Base-by-base conservation (phyloP, 768 basidiomycete species). In the Lyophyllum shimeji region DNA sequence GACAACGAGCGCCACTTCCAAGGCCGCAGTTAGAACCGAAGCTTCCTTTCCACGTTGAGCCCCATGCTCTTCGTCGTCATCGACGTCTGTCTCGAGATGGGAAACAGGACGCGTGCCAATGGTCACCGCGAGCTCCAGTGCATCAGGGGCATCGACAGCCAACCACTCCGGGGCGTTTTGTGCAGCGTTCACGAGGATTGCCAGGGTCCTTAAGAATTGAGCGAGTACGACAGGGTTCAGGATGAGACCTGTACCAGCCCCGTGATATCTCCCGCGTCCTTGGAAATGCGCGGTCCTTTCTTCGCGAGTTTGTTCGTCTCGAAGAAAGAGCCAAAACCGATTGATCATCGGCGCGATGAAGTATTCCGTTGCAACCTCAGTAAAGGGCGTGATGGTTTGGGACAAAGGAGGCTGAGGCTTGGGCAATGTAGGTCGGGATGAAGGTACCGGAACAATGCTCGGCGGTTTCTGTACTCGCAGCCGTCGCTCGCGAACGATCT, bases 281-380 rank as follows among this genome's bases (percentile, higher is more conserved):
- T 80, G 72, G n/a, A 76, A 76, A 39, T 79, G 78, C 1, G 81
- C 77, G 1, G 87, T 87, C 40, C 90, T 81, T 50, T 83, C 81
- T 64, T 93, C 90, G 34, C 92, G 80, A 1, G 82, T 78, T 62
- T 90, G 85, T 64, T 91, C 87, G 62, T 96, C 93, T 7, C 90
- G 84, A 44, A 97, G 82, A 72, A 95, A 93, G n/a, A 80, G 66
- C 95, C 95, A 99, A 72, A 98, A 97, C n/a, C 87, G 83, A 62
- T 95, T 89, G 72, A 98, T 82, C 50, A 98, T 76, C 0, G 97
- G 97, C 56, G 87, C 83, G 49, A 97, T 82, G 73, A 98, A 98
- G 71, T 74, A 86, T 65, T 95, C 93, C 0, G 90, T 90, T 0
- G 94, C 93, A 24, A 98, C 73, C 50, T 83, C 79, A 18, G 82